These are phyloP conservation scores for Eutrema salsugineum DNA, from an alignment of 441 rosid species.

Conservation along the genomic window DNA sequence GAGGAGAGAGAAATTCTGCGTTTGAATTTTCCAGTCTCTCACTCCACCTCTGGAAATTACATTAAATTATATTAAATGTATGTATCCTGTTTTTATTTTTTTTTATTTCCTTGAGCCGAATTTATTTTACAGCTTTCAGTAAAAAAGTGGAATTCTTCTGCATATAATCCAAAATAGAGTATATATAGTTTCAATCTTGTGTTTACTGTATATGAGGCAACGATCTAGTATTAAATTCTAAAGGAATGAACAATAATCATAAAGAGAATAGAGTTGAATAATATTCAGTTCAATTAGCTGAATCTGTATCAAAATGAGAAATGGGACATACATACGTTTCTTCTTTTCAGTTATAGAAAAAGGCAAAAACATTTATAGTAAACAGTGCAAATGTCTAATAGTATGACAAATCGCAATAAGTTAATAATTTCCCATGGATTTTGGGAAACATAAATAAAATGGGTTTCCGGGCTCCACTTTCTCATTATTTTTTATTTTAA, in stretches of 20 bases:
- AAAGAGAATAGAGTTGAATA: neutral
- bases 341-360: conserved; percentile 17
- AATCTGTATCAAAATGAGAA: neutral
- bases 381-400: conserved; percentile 16
- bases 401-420: conserved; percentile 15
- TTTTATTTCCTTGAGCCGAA: neutral
- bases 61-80: neutral
- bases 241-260: neutral
- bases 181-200: neutral
- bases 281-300: neutral
- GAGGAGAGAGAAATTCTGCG: neutral
- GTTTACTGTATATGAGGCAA: neutral
- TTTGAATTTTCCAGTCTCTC: conserved; percentile 26
- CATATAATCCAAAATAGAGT: neutral
- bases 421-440: neutral
- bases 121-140: conserved; percentile 19
- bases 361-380: conserved; percentile 28
- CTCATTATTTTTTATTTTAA: neutral
- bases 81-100: neutral
- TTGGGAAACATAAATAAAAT: conserved; percentile 27
- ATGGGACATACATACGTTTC: neutral
- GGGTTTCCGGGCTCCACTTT: conserved; percentile 22
- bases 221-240: neutral
- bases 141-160: neutral
- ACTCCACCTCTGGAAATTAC: conserved; percentile 15